Conservation (phyloP, 2,329 filamentous ascomycete genomes). For the Aureobasidium vineae region DNA sequence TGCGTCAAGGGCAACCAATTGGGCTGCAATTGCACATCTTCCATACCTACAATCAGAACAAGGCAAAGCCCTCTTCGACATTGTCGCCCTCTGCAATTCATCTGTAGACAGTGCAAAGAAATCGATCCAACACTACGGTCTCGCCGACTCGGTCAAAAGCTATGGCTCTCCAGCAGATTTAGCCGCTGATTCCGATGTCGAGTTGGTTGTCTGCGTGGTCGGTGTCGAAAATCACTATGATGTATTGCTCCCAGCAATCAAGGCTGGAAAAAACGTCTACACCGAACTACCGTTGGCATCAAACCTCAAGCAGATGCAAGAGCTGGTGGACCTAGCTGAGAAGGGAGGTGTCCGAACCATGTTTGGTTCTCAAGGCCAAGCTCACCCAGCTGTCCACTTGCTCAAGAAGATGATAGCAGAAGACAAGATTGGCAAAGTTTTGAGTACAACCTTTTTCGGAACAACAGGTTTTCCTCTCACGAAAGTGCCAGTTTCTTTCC, state of each 20-base stretch:
- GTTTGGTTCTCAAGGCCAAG: conserved; percentile 50
- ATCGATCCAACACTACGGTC: conserved; percentile 44
- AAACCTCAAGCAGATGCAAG: conserved; percentile 44
- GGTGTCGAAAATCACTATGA: conserved; percentile 47
- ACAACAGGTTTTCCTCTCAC: conserved; percentile 27
- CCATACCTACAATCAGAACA: conserved; percentile 52
- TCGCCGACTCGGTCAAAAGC: conserved; percentile 44
- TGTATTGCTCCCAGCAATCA: conserved; percentile 45
- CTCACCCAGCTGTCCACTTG: conserved; percentile 43
- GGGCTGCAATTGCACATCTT: conserved; percentile 57
- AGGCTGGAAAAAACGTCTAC: conserved; percentile 51
- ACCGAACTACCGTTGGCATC: conserved; percentile 52
- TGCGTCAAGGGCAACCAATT: conserved; percentile 42
- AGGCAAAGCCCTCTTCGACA: conserved; percentile 41
- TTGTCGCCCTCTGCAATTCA: conserved; percentile 53
- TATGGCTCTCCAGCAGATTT: conserved; percentile 47
- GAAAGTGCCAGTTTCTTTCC: not conserved
- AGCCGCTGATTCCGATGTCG: conserved; percentile 48
- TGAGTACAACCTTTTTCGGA: conserved; percentile 40
- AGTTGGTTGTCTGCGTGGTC: conserved; percentile 50
- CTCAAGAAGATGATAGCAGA: conserved; percentile 46
- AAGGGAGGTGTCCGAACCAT: conserved; percentile 45
- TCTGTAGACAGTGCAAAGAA: conserved; percentile 44
- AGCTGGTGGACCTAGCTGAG: conserved; percentile 45
- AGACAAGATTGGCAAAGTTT: conserved; percentile 48